A percentile compares a stretch with the other conserved stretches of the same genome.
phyloP scores from a whole-genome alignment of 805 yeast species.

The Candida berthetii region DNA sequence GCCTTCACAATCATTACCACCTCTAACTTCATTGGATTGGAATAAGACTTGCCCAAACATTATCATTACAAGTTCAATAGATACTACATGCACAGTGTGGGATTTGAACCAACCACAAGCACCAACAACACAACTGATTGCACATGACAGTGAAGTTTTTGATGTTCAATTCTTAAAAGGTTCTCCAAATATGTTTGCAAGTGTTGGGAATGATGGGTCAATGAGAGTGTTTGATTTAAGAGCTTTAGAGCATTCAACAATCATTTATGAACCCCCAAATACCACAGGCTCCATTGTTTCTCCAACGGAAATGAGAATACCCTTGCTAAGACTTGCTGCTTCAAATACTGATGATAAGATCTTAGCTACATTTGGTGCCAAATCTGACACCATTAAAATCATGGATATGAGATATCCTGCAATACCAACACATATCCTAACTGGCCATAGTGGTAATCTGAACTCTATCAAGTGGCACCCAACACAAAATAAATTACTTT shows the following conservation, averaged over 20 bases:
- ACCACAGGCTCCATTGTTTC: slow-evolving; percentile 1
- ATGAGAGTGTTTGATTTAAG: slow-evolving; percentile 89
- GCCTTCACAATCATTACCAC: slow-evolving; percentile 47
- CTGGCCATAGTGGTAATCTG: slow-evolving; percentile 61
- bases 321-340: slow-evolving; percentile 71
- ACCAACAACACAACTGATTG: slow-evolving; percentile 90
- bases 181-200: slow-evolving; percentile 73
- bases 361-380: slow-evolving; percentile 75
- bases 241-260: slow-evolving; percentile 87
- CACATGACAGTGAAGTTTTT: slow-evolving; percentile 92
- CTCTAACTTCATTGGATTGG: slow-evolving; percentile 95
- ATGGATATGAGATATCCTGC: slow-evolving; percentile 90
- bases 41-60: slow-evolving; percentile 61
- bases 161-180: slow-evolving; percentile 83
- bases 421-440: slow-evolving; percentile 61
- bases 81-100: slow-evolving; percentile 97
- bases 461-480: slow-evolving; percentile 89
- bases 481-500: slow-evolving; percentile 47
- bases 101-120: slow-evolving; percentile 58
- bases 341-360: slow-evolving; percentile 77
- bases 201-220: slow-evolving; percentile 94
- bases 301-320: slow-evolving; percentile 31
- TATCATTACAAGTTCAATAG: slow-evolving; percentile 82
- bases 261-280: slow-evolving; percentile 74
- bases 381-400: slow-evolving; percentile 57